Evolutionary conservation across 208 protist species (phyloP).

Genomic region (Tritrichomonas foetus): DNA sequence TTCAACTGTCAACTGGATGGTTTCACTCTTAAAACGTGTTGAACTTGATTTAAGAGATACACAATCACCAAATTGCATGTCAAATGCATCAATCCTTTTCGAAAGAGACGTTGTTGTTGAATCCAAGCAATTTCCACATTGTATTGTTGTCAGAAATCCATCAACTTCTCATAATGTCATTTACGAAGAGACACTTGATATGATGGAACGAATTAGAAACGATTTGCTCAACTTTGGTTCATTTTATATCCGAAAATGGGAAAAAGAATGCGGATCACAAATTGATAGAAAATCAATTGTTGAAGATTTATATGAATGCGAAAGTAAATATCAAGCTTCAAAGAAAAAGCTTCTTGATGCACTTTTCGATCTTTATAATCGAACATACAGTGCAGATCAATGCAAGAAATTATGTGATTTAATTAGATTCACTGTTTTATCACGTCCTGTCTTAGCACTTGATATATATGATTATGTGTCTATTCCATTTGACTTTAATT

Average conservation of each 20-base stretch:
- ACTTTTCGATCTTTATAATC: not conserved
- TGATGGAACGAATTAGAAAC: not conserved
- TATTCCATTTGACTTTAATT: constrained; percentile 9
- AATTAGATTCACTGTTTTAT: not conserved
- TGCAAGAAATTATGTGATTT: constrained; percentile 10
- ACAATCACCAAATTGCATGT: not conserved
- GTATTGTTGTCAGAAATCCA: not conserved
- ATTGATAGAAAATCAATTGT: not conserved
- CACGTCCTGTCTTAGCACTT: not conserved
- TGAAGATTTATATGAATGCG: constrained; percentile 36
- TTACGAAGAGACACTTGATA: constrained; percentile 7
- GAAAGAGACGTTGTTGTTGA: not conserved
- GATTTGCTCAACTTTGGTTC: constrained; percentile 1
- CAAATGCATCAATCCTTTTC: not conserved
- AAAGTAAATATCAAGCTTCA: not conserved
- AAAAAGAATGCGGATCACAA: constrained; percentile 26
- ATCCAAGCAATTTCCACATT: constrained; percentile 27
- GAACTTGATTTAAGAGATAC: not conserved
- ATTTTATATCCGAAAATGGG: constrained; percentile 34
- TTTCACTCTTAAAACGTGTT: not conserved
- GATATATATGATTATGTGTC: constrained; percentile 3
- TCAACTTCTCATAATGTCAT: constrained; percentile 5
- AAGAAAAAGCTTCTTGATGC: not conserved
- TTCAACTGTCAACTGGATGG: not conserved
- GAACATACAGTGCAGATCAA: not conserved